Base-by-base conservation (phyloP, 345 rosid species). In the Eutrema japonicum region DNA sequence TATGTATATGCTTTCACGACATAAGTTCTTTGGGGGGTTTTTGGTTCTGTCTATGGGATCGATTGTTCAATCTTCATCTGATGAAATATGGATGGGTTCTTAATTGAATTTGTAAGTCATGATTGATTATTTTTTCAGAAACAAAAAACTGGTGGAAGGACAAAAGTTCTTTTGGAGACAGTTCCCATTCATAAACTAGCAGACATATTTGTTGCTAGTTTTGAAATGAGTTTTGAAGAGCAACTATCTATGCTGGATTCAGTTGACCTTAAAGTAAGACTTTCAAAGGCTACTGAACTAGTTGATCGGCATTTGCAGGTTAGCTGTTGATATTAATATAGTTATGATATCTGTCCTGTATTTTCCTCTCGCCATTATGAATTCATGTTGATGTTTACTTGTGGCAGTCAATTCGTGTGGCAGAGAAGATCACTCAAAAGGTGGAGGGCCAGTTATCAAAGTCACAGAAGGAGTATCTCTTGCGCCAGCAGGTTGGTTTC, bases 281-380 rank as follows among this genome's bases (percentile, higher is more conserved):
- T 95, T 70, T 88, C 96, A 75, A 95, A 95, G 87, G 96, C 99
- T 57, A 95, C 89, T 5, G 97, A 92, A 86, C 87, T 95, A 63
- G 99, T 95, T 77, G 99, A 95, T 79, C 85, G 97, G 75, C 99
- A 95, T 84, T 82, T 95, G 77, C 97, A 95, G 99, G 99, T 90
- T 63, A 77, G 74, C 45, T 65, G 7, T 57, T 57, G 32, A 29
- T 76, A 35, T 52, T 58, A 68, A 72, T 54, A 47, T 73, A 32
- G 48, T 54, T 41, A 27, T 73, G 64, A 16, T 74, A 66, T 38
- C 57, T 70, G 37, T 41, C 43, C 43, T 72, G 4, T 18, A 53
- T 29, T 66, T 58, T 30, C 43, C 27, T 72, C n/a, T 63, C 42
- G 64, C 64, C 58, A 68, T 75, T 65, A 43, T 68, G 73, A 65